Base-by-base conservation (phyloP, 1,139 yeast genomes). In the Blastobotrys proliferans region DNA sequence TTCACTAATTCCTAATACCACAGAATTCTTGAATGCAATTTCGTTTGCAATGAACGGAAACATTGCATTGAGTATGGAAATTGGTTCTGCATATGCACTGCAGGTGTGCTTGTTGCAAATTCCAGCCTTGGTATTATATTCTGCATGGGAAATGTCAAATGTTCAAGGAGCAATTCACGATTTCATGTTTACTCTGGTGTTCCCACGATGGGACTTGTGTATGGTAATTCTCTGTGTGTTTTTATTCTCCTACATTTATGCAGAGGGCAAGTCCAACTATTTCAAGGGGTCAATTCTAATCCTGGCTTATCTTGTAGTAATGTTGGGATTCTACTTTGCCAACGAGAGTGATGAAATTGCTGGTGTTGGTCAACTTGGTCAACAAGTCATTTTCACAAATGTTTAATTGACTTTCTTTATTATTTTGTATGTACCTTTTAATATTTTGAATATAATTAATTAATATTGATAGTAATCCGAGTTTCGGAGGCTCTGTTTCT, bases 1-100 rank as follows among this genome's bases (percentile, higher is more conserved):
- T 69, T 97, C 98, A 0, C 70, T 94, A 43, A 97, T 94, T 26
- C 98, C 98, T 10, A 92, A 90, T 60, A 88, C 97, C 4, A 92
- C 99, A 0, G 98, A 92, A 66, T 94, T 92, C 58, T 74, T 94
- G 51, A 94, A 92, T 64, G 99, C 98, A 56, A 90, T 92, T 48
- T 88, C 97, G 11, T 92, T 92, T 69, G 98, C 99, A 0, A 79
- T 87, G 56, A 80, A 94, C 52, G 99, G 98, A 2, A 92, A 92
- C 54, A 95, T 94, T 46, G 96, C 98, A 0, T 71, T 92, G 39
- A 59, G 66, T 27, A 86, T 92, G 96, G 99, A 92, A 62, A 92
- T 92, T 62, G 98, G 99, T 51, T 83, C 95, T 52, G 98, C 98
- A 0, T 92, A 92, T 61, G 98, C 96, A 0, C 71, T 92, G 49